Base-by-base conservation (phyloP, 768 basidiomycete species). In the Termitomyces sp. region DNA sequence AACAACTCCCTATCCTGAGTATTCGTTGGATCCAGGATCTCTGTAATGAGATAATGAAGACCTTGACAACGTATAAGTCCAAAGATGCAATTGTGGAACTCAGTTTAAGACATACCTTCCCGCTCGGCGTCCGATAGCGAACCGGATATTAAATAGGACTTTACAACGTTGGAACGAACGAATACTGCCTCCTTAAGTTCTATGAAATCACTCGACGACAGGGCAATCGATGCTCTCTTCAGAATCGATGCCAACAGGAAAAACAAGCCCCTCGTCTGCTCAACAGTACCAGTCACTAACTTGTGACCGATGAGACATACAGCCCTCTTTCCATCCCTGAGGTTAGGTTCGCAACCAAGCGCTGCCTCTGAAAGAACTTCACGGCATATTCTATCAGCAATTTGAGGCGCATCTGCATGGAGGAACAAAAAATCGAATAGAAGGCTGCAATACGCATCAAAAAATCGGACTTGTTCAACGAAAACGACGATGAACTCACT, bases 371-470 rank as follows among this genome's bases (percentile, higher is more conserved):
- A 60, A 4, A 87, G 71, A 34, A 75, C 65, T 12, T 65, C 57
- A 9, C 75, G 74, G 30, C 65, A 69, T 4, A 55, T 39, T 22
- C 63, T 65, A 27, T 76, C 68, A 4, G 47, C 51, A 5, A 77
- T 53, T 27, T 74, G 62, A 2, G 57, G 42, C 3, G 62, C 42
- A 3, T 61, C 56, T 3, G 74, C 66, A 60, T 76, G 69, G 8
- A 79, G 53, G 64, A 82, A 83, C 18, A 85, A 58, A 67, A 70
- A 75, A 20, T 77, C 78, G 59, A 86, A 87, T 13, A 22, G 37
- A 7, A 66, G 55, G 50, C 65, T 66, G 45, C 0, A 20, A 36
- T 46, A 20, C 3, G 13, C 18, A 30, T 13, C 57, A 1, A 44
- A 27, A 27, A 10, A 24, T 16, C 20, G 5, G 5, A 22, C 12